Conservation (phyloP, 2,329 filamentous ascomycete genomes). For the Aspergillus fumigatiaffinis region DNA sequence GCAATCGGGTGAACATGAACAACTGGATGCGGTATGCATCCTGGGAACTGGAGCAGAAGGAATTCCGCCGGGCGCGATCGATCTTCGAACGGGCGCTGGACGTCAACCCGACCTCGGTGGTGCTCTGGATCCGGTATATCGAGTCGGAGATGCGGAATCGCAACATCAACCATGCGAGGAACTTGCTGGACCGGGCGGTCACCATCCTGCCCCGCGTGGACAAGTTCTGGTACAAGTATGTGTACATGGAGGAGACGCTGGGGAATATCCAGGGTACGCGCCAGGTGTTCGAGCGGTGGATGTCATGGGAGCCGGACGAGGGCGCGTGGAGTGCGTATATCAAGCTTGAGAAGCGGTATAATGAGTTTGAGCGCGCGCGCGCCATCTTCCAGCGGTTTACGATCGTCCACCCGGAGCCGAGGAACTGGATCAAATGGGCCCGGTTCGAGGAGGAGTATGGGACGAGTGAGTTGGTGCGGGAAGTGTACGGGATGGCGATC, state of each 20-base stretch:
- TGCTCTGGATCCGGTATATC: constrained; percentile 88
- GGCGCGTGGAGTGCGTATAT: constrained; percentile 94
- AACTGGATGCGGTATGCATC: constrained; percentile 98
- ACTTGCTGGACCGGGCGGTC: constrained; percentile 90
- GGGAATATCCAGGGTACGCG: constrained; percentile 88
- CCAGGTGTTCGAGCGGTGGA: constrained; percentile 96
- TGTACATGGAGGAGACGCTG: constrained; percentile 97
- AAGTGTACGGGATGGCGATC: constrained; percentile 84
- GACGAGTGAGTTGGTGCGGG: constrained; percentile 83
- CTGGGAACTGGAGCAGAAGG: constrained; percentile 98
- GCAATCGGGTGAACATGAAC: constrained; percentile 93
- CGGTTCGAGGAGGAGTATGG: constrained; percentile 95
- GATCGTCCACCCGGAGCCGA: constrained; percentile 85
- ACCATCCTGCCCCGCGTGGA: constrained; percentile 86
- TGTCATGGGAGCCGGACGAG: constrained; percentile 97
- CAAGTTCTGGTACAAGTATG: constrained; percentile 99
- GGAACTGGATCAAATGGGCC: constrained; percentile 99
- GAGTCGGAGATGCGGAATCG: constrained; percentile 93
- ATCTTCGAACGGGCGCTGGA: constrained; percentile 95
- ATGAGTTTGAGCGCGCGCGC: constrained; percentile 84
- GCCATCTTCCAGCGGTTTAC: constrained; percentile 89
- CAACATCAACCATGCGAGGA: constrained; percentile 95
- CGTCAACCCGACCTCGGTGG: constrained; percentile 80
- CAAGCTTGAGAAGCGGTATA: constrained; percentile 93
- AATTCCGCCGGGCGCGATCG: constrained; percentile 84